Evolutionary conservation across 2,329 filamentous ascomycete species (phyloP), one percentile per base, ranked within the genome.

Genomic region (Ophiosphaerella herpotricha): DNA sequence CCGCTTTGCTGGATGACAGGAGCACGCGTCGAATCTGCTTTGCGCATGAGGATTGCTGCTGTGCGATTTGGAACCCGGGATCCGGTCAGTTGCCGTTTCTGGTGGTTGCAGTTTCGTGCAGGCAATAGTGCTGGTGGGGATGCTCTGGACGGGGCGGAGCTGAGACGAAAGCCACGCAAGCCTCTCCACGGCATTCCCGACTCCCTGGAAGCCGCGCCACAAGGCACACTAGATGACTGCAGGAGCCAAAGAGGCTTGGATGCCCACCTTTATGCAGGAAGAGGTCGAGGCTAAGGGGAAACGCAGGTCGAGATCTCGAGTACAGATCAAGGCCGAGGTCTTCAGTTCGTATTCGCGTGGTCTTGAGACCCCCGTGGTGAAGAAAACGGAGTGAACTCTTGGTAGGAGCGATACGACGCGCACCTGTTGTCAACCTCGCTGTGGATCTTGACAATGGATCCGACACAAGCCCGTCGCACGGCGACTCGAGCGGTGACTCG

Each of bases 91-190:
- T 32, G 4, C 26, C 33, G 24, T 26, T 8, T 7, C 11, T 11
- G 26, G 38, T 24, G 26, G 38, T 21, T 26, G 11, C 38, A 6
- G 38, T n/a, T 31, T 40, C 23, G 13, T n/a, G 13, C 13, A 40
- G 5, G 24, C 38, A 40, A 31, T 39, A 46, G 18, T 14, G 36
- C 37, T 39, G 39, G 43, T 18, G 36, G 36, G 40, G 21, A 29
- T 7, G 43, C 36, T 45, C 43, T 39, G 29, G 43, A 46, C 43
- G 29, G 43, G 29, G 43, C 43, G 41, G 18, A 39, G 43, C 36
- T 39, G 43, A 45, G 26, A 23, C 29, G 29, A 46, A 29, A 46
- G 43, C 43, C 43, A 39, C 36, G 26, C 26, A 39, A 40, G 43
- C 43, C 18, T 39, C 18, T 33, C 7, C 24, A 38, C 36, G 36